These are phyloP conservation scores for Aureobasidium mangrovei DNA, from an alignment of 2,329 filamentous ascomycete species.

Conservation along the genomic window DNA sequence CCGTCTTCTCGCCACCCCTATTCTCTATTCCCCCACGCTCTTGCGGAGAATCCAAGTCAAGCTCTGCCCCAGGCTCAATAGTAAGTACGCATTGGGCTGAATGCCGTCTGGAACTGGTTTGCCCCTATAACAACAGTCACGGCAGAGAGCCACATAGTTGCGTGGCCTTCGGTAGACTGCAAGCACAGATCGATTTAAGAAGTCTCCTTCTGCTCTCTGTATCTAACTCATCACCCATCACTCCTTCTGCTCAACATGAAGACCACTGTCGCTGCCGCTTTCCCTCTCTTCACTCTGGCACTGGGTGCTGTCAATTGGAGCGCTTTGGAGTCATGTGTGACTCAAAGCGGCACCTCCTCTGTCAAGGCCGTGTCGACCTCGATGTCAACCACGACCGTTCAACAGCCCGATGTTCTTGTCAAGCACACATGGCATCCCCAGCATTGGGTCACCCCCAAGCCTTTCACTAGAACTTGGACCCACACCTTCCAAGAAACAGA, in stretches of 20 bases:
- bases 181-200: not conserved
- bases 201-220: not conserved
- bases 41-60: not conserved
- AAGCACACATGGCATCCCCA: slow-evolving; percentile 9
- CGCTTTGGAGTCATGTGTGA: slow-evolving; percentile 9
- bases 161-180: not conserved
- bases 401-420: slow-evolving; percentile 4
- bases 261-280: not conserved
- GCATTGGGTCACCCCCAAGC: not conserved
- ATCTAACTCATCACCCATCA: not conserved
- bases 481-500: slow-evolving; percentile 3
- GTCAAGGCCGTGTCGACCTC: slow-evolving; percentile 4
- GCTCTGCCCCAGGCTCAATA: not conserved
- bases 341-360: not conserved
- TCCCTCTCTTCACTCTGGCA: slow-evolving; percentile 9
- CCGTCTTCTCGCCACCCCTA: not conserved
- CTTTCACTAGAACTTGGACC: slow-evolving; percentile 7
- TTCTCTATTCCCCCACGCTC: not conserved
- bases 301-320: slow-evolving; percentile 9
- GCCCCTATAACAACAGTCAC: not conserved
- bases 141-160: not conserved
- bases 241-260: not conserved
- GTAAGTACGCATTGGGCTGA: not conserved
- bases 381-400: not conserved
- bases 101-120: not conserved